Base-by-base conservation (phyloP, 352 stramenopile species). In the Phytophthora sansomeana region DNA sequence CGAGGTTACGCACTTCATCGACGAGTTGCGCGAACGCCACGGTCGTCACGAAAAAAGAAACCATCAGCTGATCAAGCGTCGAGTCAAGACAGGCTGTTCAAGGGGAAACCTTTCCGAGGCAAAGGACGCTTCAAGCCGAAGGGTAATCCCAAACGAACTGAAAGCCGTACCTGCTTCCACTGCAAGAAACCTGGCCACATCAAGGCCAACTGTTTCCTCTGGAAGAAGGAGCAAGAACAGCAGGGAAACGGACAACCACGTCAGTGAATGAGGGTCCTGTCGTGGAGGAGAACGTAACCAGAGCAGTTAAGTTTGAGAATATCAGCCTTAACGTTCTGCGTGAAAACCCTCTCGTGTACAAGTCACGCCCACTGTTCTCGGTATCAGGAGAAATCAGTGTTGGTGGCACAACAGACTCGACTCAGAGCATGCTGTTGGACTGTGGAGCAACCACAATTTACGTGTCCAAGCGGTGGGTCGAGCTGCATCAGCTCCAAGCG, bases 141-240 rank as follows among this genome's bases (percentile, higher is more conserved):
- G 2, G n/a, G 6, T 3, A 11, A 41, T 0, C 6, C 5, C 7
- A 54, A 54, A 8, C 8, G 4, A 10, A 17, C 17, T 17, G 33
- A 62, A 26, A 21, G 16, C 17, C 42, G 54, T 19, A 53, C 32
- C 5, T 62, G 50, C 21, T 62, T 42, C 59, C 56, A 36, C 32
- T 67, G 59, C 33, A 52, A 67, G 38, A 62, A 67, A 11, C 50
- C 50, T 1, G 50, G 43, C 17, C 51, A n/a, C n/a, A n/a, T n/a
- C n/a, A n/a, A n/a, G n/a, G n/a, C n/a, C n/a, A n/a, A n/a, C n/a
- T n/a, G n/a, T n/a, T n/a, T n/a, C n/a, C n/a, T n/a, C n/a, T n/a
- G n/a, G n/a, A n/a, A n/a, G n/a, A n/a, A n/a, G n/a, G n/a, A n/a
- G n/a, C n/a, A n/a, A n/a, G n/a, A n/a, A n/a, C n/a, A n/a, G n/a